These are phyloP conservation scores for Yamagishiella unicocca DNA, from an alignment of 139 green algal species.

Conservation along the genomic window DNA sequence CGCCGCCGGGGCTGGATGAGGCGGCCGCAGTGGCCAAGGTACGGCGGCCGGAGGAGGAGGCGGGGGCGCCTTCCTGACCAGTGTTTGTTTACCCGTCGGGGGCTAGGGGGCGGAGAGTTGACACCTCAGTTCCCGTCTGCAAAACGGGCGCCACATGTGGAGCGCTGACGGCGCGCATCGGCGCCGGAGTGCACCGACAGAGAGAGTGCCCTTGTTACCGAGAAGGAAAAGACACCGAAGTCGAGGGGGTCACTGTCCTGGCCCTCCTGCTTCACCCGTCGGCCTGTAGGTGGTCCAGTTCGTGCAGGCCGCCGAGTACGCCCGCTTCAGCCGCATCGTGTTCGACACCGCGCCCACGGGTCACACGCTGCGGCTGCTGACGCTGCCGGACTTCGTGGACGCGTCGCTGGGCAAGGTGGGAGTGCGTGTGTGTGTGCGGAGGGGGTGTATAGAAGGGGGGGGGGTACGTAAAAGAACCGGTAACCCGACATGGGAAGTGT, in stretches of 20 bases:
- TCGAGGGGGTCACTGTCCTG: no score
- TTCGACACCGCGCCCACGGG: constrained; percentile 99
- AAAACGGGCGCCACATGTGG: no score
- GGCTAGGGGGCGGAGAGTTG: no score
- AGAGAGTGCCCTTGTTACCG: no score
- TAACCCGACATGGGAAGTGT: no score
- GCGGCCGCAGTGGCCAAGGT: constrained; percentile 94
- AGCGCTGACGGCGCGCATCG: no score
- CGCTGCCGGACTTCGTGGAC: constrained; percentile 91
- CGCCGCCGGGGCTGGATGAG: constrained; percentile 96
- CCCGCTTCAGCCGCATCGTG: constrained; percentile 95
- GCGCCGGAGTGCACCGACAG: no score
- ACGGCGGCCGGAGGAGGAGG: background rate
- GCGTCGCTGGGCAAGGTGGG: constrained; percentile 80
- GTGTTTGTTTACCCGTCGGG: background rate
- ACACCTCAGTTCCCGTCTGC: no score
- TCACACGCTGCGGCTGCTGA: constrained; percentile 93
- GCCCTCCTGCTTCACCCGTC: background rate
- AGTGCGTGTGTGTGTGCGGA: background rate
- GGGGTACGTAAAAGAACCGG: no score
- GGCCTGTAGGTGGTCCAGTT: constrained; percentile 91
- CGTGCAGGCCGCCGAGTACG: constrained; percentile 91
- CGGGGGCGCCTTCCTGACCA: background rate
- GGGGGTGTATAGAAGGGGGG: no score
- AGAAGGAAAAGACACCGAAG: no score